Evolutionary conservation across 352 stramenopile genomes (phyloP).

Genomic region (Plasmopara muralis): DNA sequence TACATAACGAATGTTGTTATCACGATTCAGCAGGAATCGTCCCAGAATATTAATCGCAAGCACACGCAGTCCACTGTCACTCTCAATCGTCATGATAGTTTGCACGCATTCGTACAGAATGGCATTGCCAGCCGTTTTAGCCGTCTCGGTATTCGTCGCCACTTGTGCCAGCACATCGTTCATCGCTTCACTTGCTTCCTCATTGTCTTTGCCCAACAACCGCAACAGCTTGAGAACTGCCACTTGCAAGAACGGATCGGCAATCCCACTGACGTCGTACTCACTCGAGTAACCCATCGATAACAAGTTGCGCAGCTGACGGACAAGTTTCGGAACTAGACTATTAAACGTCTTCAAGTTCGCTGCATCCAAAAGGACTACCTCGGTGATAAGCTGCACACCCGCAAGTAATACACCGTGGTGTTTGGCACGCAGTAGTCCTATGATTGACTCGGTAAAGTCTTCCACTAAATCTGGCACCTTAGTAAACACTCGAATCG

Average conservation of each 20-base stretch:
- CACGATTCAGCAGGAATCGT: conserved; percentile 97
- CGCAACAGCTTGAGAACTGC: conserved; percentile 88
- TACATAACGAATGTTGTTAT: conserved; percentile 99
- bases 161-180: conserved; percentile 99
- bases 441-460: conserved; percentile 94
- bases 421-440: conserved; percentile 92
- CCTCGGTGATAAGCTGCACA: conserved; percentile 94
- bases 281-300: conserved; percentile 97
- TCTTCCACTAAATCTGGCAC: conserved; percentile 98
- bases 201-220: conserved; percentile 93
- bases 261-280: conserved; percentile 97
- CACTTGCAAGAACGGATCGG: conserved; percentile 97
- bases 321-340: conserved; percentile 71
- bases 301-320: conserved; percentile 93
- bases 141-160: conserved; percentile 99
- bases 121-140: conserved; percentile 98
- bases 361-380: conserved; percentile 78
- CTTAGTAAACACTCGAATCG: conserved; percentile 90
- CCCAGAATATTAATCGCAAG: conserved; percentile 99
- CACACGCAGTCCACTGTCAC: conserved; percentile 93
- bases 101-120: conserved; percentile 99
- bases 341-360: conserved; percentile 73
- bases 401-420: conserved; percentile 97
- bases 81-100: conserved; percentile 98
- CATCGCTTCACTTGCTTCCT: conserved; percentile 89